A percentile compares a stretch with the other conserved stretches of the same genome.
Evolutionary conservation across 192 early-diverging fungal species (phyloP).

Genomic region (Dimargaris cristalligena): DNA sequence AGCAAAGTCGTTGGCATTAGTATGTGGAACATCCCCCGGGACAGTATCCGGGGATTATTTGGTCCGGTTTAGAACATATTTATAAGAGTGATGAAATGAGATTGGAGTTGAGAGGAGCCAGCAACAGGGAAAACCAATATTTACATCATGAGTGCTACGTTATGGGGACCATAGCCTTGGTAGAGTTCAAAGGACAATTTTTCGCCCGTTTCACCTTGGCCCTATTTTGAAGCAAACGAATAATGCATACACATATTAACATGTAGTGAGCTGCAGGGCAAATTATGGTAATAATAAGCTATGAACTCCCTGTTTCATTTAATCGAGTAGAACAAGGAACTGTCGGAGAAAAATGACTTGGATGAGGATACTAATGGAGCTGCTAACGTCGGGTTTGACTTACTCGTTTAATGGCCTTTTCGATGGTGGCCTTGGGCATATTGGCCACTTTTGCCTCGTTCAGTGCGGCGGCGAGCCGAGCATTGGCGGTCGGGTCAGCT

Average conservation of each 20-base stretch:
- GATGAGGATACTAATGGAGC: neutral
- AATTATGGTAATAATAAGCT: neutral
- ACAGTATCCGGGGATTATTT: neutral
- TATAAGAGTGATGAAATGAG: neutral
- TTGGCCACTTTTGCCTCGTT: conserved; percentile 33
- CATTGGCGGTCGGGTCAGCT: conserved; percentile 35
- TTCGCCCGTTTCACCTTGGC: conserved; percentile 28
- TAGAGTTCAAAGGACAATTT: conserved; percentile 33
- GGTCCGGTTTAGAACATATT: neutral
- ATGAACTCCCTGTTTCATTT: neutral
- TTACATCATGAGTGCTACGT: conserved; percentile 44
- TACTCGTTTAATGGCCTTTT: conserved; percentile 50
- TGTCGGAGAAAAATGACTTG: conserved; percentile 8
- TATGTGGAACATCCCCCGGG: neutral
- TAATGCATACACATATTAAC: no score
- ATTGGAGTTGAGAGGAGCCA: neutral
- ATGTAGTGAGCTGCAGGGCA: no score
- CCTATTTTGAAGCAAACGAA: no score
- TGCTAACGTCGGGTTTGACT: neutral
- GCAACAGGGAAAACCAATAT: neutral
- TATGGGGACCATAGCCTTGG: conserved; percentile 42
- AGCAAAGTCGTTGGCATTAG: neutral
- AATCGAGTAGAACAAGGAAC: neutral
- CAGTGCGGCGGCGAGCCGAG: conserved; percentile 36
- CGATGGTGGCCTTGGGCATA: conserved; percentile 57